phyloP scores from a whole-genome alignment of 2,329 filamentous ascomycete species.

The Ceratocystis huliohia region DNA sequence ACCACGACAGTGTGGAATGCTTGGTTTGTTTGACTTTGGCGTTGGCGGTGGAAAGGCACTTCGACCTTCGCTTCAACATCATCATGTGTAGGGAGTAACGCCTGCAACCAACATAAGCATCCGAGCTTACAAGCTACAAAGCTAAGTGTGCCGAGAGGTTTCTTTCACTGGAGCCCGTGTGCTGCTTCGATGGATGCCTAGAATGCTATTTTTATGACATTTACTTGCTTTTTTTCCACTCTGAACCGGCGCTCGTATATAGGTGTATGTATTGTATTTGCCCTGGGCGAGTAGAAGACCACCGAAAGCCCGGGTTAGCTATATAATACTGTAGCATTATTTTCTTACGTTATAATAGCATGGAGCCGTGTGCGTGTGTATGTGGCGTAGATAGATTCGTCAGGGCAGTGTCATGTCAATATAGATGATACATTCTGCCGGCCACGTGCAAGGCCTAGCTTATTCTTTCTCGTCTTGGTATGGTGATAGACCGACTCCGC shows the following conservation, averaged over 20 bases:
- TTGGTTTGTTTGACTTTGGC: too few species aligned
- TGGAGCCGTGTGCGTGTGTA: neutral
- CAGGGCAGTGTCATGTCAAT: neutral
- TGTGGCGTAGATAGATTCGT: neutral
- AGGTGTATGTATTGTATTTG: constrained; percentile 4
- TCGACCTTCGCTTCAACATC: too few species aligned
- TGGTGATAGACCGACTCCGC: neutral
- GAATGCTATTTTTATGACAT: neutral
- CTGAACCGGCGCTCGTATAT: neutral
- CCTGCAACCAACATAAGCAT: too few species aligned
- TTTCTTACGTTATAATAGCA: neutral
- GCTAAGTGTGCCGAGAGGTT: too few species aligned
- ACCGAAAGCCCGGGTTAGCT: neutral
- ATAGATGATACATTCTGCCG: neutral
- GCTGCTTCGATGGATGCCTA: too few species aligned
- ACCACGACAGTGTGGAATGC: too few species aligned
- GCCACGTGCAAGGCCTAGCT: constrained; percentile 3
- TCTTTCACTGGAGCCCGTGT: too few species aligned
- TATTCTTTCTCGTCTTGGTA: neutral
- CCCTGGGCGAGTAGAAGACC: neutral
- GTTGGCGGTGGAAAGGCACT: too few species aligned
- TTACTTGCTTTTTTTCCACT: neutral
- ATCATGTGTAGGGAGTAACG: too few species aligned
- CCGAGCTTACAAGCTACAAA: too few species aligned
- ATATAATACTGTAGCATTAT: neutral